Base-by-base conservation (phyloP, 495 filamentous ascomycete genomes). In the Evernia prunastri region DNA sequence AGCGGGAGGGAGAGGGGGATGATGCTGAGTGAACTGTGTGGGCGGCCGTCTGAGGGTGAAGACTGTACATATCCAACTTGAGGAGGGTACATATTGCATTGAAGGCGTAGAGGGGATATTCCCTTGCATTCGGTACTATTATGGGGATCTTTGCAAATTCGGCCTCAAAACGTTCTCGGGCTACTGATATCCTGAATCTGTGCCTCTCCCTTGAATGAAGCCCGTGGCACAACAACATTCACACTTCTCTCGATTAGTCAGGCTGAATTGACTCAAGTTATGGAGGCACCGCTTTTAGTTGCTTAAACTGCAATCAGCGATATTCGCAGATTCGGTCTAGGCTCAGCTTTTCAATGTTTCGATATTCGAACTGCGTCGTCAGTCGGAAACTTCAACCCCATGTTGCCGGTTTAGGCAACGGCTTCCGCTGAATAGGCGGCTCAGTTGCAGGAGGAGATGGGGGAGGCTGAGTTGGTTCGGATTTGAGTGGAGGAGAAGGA, bases 1-100 rank as follows among this genome's bases (percentile, higher is more conserved):
- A 78, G 75, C 80, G 70, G 56, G 56, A 17, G 3, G 62, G 27
- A 17, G 56, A 64, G 23, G 62, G 56, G 42, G 40, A 59, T 42
- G 56, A 42, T 25, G 17, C 36, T 11, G 17, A 4, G 15, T 53
- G 13, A 54, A 15, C 47, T 9, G 17, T 20, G 11, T 31, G 13
- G 33, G 43, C 27, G 23, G 29, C 25, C 3, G 23, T 15, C 29
- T 33, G 2, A 40, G 23, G 6, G 7, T 47, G 33, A 15, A 27
- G 29, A 42, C 2, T 64, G 62, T 64, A 59, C 31, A 59, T 59
- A 59, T 40, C 29, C 33, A 29, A 20, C 1, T 20, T 18, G 27
- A 20, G 29, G 20, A 33, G 6, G 51, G 51, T 33, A 33, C 0
- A 20, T n/a, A 20, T 54, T 33, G 17, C 29, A 54, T 54, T 54